Conservation (phyloP, 1,284 basidiomycete species). For the Phenoliferia sp. region DNA sequence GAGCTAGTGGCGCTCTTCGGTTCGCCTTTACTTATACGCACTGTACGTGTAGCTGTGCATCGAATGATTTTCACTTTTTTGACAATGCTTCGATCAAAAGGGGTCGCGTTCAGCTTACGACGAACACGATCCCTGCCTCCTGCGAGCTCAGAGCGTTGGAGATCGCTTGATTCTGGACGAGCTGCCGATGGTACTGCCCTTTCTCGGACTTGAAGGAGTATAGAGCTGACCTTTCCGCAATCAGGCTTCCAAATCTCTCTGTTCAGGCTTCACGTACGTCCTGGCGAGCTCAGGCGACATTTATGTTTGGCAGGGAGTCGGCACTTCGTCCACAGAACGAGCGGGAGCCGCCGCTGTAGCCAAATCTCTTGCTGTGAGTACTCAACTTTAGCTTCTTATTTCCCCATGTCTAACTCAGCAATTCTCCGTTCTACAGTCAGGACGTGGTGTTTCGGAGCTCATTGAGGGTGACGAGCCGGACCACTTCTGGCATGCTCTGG, state of each 20-base stretch:
- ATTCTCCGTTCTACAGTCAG: background rate
- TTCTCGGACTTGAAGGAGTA: background rate
- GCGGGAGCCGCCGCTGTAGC: background rate
- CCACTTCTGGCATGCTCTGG: background rate
- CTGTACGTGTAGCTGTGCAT: background rate
- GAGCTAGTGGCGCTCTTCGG: background rate
- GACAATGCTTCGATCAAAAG: slow-evolving; percentile 1
- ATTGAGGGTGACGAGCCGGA: background rate
- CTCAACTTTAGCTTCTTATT: background rate
- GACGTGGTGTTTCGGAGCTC: background rate
- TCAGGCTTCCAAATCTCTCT: slow-evolving; percentile 17
- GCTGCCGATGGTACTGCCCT: slow-evolving; percentile 2
- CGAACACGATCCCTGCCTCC: slow-evolving; percentile 18
- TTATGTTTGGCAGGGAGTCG: slow-evolving; percentile 25
- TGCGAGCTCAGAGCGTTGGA: slow-evolving; percentile 4
- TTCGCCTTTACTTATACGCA: background rate
- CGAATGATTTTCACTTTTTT: background rate
- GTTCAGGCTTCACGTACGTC: slow-evolving; percentile 18
- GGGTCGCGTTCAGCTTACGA: slow-evolving; percentile 22
- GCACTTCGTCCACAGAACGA: slow-evolving; percentile 12
- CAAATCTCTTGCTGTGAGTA: background rate
- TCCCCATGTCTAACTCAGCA: background rate
- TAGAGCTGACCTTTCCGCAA: no score
- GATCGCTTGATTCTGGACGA: slow-evolving; percentile 21
- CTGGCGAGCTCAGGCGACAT: slow-evolving; percentile 21